Base-by-base conservation (phyloP, 208 protist species). In the Trypanosoma avium region DNA sequence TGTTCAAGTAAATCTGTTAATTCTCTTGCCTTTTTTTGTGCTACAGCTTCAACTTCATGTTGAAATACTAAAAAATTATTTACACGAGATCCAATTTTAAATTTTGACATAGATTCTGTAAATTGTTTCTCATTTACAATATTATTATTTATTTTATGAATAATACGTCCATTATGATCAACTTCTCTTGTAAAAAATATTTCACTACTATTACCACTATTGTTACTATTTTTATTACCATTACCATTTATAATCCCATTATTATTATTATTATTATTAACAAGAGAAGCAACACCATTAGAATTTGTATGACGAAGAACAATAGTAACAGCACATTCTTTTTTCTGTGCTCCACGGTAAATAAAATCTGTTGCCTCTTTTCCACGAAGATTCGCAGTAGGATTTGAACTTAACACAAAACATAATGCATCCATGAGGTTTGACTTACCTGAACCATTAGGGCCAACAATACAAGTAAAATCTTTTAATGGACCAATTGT, bases 371-470 rank as follows among this genome's bases (percentile, higher is more conserved):
- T 87, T 1, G 93, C 61, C 10, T 77, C 49, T 24, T 69, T 82
- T 21, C 89, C 81, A 29, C 98, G 93, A 40, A 99, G 73, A 36
- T 67, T 62, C 5, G 70, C 65, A 21, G 83, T 67, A 13, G 67
- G 17, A 45, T 84, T 77, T 30, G 81, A 75, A 45, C 97, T 97
- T n/a, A 99, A 68, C 13, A 98, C 98, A 72, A 99, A 99, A 50
- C 83, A 88, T 17, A 99, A 83, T 10, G 98, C 98, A 70, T 99
- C 98, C 96, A 99, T 99, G n/a, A 99, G 46, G 77, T 99, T 99
- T 9, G 91, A 98, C 74, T 99, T 99, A 54, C 98, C 98, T 13
- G 88, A 73, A 40, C 98, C 98, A 84, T 99, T 99, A 22, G 98
- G 98, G 0, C 98, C 98, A 54, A 99, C 98, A 27, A 99, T 90